phyloP scores from a whole-genome alignment of 2,329 filamentous ascomycete species.

The Kalmusia sp. region DNA sequence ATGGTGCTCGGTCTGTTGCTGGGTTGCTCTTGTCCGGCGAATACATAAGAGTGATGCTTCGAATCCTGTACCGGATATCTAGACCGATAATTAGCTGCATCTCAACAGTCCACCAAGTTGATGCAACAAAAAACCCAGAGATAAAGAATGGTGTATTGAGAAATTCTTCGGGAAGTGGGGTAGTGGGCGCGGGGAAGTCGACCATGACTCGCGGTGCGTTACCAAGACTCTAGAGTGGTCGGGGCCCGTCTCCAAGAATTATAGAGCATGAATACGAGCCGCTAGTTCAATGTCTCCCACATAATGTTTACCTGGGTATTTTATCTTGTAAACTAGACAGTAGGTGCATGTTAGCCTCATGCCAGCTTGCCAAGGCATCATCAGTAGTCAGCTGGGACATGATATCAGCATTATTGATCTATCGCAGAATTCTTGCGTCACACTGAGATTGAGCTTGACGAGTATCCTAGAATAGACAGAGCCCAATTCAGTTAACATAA shows the following conservation, averaged over 20 bases:
- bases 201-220: not conserved
- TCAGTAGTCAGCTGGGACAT: too few relatives aligned
- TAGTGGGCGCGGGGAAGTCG: not conserved
- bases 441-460: too few relatives aligned
- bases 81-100: not conserved
- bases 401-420: too few relatives aligned
- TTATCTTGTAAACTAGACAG: not conserved
- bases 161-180: not conserved
- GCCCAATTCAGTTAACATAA: too few relatives aligned
- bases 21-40: too few relatives aligned
- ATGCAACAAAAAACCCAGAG: not conserved
- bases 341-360: not conserved
- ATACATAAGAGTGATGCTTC: too few relatives aligned
- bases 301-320: not conserved
- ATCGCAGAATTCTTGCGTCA: too few relatives aligned
- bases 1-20: too few relatives aligned
- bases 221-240: conserved; percentile 5
- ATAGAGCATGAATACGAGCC: not conserved
- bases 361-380: too few relatives aligned
- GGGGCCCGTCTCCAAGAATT: not conserved
- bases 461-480: too few relatives aligned
- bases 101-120: not conserved
- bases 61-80: too few relatives aligned
- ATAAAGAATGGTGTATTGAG: not conserved
- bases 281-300: not conserved